Evolutionary conservation across 768 basidiomycete species (phyloP).

Genomic region (Dioszegia hungarica): DNA sequence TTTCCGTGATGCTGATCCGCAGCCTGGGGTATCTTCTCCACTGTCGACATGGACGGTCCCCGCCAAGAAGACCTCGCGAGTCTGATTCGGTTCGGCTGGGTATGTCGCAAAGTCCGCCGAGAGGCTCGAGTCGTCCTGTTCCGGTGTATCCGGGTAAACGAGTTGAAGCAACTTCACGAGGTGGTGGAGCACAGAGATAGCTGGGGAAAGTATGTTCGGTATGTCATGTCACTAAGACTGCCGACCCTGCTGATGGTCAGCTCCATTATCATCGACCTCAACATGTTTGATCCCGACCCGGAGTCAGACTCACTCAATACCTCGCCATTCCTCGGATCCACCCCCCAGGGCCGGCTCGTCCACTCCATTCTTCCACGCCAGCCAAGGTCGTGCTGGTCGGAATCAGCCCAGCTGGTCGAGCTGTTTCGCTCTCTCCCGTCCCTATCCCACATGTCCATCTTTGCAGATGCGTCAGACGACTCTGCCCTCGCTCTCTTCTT

Average conservation of each 20-base stretch:
- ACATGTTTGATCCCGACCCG: slow-evolving; percentile 42
- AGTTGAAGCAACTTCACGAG: slow-evolving; percentile 26
- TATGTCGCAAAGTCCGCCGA: slow-evolving; percentile 27
- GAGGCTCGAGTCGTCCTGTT: slow-evolving; percentile 39
- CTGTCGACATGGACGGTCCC: slow-evolving; percentile 43
- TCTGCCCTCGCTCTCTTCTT: slow-evolving; percentile 38
- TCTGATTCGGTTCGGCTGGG: slow-evolving; percentile 29
- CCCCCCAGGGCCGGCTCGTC: neutral
- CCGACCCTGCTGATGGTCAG: slow-evolving; percentile 6
- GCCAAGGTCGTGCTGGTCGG: slow-evolving; percentile 35
- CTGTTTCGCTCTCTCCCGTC: slow-evolving; percentile 35
- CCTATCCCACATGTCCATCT: slow-evolving; percentile 43
- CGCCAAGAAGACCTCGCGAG: slow-evolving; percentile 32
- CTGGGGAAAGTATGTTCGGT: slow-evolving; percentile 44
- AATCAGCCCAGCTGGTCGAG: slow-evolving; percentile 34
- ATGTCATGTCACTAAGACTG: slow-evolving; percentile 3
- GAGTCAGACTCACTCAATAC: neutral
- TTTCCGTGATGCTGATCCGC: neutral
- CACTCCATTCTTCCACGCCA: neutral
- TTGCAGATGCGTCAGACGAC: slow-evolving; percentile 46
- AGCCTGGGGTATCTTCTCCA: slow-evolving; percentile 48
- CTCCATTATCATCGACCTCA: slow-evolving; percentile 42
- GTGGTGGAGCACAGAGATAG: slow-evolving; percentile 27
- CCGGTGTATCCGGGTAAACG: slow-evolving; percentile 37
- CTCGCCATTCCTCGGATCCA: neutral